Evolutionary conservation across 2,329 filamentous ascomycete genomes (phyloP).

Genomic region (Hypoxylon sp.): DNA sequence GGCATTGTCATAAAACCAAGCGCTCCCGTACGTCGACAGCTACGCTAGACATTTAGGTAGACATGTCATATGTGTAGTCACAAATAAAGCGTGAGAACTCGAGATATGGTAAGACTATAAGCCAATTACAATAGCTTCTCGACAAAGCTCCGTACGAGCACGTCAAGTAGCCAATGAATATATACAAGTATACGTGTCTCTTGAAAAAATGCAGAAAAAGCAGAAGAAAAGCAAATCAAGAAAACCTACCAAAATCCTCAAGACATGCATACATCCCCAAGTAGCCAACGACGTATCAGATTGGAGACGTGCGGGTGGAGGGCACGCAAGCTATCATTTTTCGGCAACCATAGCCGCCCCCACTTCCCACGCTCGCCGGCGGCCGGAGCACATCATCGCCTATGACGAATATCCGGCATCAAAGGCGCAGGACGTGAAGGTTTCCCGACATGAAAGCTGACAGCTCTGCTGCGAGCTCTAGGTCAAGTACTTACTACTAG

Average conservation of each 20-base stretch:
- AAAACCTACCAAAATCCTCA: neutral
- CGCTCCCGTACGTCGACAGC: too few relatives aligned
- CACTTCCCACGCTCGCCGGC: neutral
- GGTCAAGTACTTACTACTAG: neutral
- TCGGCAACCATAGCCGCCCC: conserved; percentile 21
- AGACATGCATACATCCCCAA: neutral
- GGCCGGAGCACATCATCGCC: neutral
- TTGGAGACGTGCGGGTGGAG: neutral
- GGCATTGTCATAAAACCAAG: too few relatives aligned
- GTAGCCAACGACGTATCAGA: neutral
- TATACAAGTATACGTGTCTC: too few relatives aligned
- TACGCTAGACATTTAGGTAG: too few relatives aligned
- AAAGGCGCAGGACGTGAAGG: neutral
- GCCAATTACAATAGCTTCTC: too few relatives aligned
- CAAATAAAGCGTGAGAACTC: too few relatives aligned
- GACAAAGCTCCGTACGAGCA: too few relatives aligned
- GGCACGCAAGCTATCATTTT: conserved; percentile 11
- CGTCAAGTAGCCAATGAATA: too few relatives aligned
- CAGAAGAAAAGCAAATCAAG: too few relatives aligned
- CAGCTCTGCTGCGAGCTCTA: neutral
- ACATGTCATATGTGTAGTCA: too few relatives aligned
- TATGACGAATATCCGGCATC: neutral
- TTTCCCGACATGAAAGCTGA: neutral
- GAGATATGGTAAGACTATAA: too few relatives aligned
- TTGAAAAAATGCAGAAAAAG: too few relatives aligned